Evolutionary conservation across 495 filamentous ascomycete genomes (phyloP).

Genomic region (Neurospora hispaniola): DNA sequence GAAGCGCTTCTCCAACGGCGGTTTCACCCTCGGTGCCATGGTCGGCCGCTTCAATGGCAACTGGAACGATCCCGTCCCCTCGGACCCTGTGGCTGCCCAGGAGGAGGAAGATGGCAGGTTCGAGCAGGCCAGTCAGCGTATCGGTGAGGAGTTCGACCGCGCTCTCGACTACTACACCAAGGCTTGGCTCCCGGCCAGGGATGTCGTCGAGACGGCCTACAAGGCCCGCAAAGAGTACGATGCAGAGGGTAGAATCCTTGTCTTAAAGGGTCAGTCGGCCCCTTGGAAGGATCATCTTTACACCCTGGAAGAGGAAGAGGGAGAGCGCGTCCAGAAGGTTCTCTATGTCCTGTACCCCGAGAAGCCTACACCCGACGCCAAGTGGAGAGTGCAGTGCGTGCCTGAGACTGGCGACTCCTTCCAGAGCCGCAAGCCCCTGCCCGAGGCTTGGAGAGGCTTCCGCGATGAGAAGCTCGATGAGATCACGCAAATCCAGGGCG

Average conservation of each 20-base stretch:
- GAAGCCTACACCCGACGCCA: constrained; percentile 52
- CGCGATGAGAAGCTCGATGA: constrained; percentile 73
- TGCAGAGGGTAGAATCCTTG: constrained; percentile 64
- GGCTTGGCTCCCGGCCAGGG: constrained; percentile 82
- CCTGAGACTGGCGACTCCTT: constrained; percentile 72
- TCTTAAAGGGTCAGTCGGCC: constrained; percentile 60
- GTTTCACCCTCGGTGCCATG: constrained; percentile 72
- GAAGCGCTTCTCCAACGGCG: constrained; percentile 71
- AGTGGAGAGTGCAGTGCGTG: constrained; percentile 91
- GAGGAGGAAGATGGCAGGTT: constrained; percentile 73
- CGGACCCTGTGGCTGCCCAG: constrained; percentile 49
- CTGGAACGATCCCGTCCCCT: constrained; percentile 45
- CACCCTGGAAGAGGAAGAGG: constrained; percentile 57
- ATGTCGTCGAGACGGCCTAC: constrained; percentile 64
- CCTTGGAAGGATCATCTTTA: constrained; percentile 98
- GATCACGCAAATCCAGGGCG: constrained; percentile 60
- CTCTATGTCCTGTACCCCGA: constrained; percentile 96
- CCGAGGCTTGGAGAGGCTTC: constrained; percentile 82
- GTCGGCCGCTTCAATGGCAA: constrained; percentile 73
- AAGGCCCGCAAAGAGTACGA: constrained; percentile 52
- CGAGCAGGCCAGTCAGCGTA: constrained; percentile 59
- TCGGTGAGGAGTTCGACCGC: constrained; percentile 73
- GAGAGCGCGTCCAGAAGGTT: constrained; percentile 39
- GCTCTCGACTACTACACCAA: constrained; percentile 61
- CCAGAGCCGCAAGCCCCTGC: constrained; percentile 78